Percentiles rank a stretch among this genome's conserved stretches.
These are phyloP conservation scores for Pseudocercospora cruenta DNA, from an alignment of 2,329 filamentous ascomycete species.

Conservation along the genomic window DNA sequence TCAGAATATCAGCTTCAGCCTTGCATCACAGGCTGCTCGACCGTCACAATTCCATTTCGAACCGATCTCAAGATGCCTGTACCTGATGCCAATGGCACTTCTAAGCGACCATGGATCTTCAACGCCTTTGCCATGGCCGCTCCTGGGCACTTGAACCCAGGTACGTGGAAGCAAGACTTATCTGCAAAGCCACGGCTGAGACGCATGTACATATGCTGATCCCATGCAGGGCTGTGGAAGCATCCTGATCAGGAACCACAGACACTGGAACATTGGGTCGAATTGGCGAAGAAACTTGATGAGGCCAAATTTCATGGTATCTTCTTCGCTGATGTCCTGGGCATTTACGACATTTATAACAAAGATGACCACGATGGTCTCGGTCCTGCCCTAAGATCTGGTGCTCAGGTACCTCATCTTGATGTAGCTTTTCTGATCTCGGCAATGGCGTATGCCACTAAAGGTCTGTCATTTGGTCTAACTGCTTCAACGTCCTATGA, in stretches of 20 bases:
- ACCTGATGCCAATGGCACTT: neutral
- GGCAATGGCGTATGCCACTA: conserved; percentile 51
- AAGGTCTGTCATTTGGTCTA: conserved; percentile 46
- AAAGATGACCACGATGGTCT: conserved; percentile 28
- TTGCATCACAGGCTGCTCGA: neutral
- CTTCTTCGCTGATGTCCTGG: conserved; percentile 56
- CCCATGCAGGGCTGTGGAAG: conserved; percentile 33
- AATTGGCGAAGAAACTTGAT: conserved; percentile 53
- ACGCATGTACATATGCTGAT: conserved; percentile 14
- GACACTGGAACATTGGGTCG: conserved; percentile 52
- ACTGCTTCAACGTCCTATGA: conserved; percentile 45
- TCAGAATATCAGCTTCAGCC: neutral
- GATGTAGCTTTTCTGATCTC: conserved; percentile 51
- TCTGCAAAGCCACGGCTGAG: neutral
- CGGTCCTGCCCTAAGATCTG: conserved; percentile 59
- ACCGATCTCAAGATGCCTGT: neutral
- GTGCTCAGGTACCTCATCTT: conserved; percentile 70
- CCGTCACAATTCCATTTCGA: neutral
- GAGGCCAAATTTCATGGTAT: conserved; percentile 55
- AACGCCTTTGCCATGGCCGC: conserved; percentile 55
- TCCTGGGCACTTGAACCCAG: conserved; percentile 52
- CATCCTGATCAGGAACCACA: conserved; percentile 44
- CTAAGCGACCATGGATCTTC: conserved; percentile 48
- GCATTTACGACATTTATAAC: conserved; percentile 53
- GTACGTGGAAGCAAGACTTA: conserved; percentile 20